phyloP scores from a whole-genome alignment of 441 rosid genomes.

The Euphorbia schlechtendalii region DNA sequence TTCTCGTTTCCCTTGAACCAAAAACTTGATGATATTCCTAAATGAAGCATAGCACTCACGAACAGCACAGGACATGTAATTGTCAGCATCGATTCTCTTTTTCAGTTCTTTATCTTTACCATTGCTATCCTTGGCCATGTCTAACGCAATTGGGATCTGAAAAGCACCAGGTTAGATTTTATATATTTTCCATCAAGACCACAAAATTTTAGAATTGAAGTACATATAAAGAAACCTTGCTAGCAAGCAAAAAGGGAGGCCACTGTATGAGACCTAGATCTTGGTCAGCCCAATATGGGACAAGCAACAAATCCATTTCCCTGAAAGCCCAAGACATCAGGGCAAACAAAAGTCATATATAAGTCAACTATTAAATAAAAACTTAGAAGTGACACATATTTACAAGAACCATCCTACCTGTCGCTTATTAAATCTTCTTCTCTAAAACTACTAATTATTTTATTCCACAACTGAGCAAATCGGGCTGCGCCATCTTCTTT shows the following conservation, averaged over 20 bases:
- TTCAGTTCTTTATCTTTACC: conserved; percentile 87
- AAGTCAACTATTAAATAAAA: conserved; percentile 3
- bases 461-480: conserved; percentile 99
- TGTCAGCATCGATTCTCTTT: conserved; percentile 71
- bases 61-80: conserved; percentile 91
- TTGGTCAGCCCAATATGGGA: conserved; percentile 99
- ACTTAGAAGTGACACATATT: conserved; percentile 8
- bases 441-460: conserved; percentile 88
- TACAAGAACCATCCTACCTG: conserved; percentile 33
- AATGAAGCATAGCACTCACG: conserved; percentile 95
- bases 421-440: conserved; percentile 94
- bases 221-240: conserved; percentile 61
- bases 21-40: conserved; percentile 56
- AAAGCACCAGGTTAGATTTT: conserved; percentile 15
- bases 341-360: neutral
- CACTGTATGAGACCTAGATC: conserved; percentile 86
- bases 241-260: conserved; percentile 99
- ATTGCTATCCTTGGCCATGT: conserved; percentile 98
- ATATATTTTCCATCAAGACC: conserved; percentile 11
- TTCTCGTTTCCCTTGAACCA: conserved; percentile 79
- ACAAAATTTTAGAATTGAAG: conserved; percentile 2
- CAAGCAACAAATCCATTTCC: conserved; percentile 97
- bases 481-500: conserved; percentile 83
- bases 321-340: conserved; percentile 32
- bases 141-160: conserved; percentile 97